A percentile compares a stretch with the other conserved stretches of the same genome.
phyloP scores from a whole-genome alignment of 306 rosid genomes.

The Lotus japonicus region DNA sequence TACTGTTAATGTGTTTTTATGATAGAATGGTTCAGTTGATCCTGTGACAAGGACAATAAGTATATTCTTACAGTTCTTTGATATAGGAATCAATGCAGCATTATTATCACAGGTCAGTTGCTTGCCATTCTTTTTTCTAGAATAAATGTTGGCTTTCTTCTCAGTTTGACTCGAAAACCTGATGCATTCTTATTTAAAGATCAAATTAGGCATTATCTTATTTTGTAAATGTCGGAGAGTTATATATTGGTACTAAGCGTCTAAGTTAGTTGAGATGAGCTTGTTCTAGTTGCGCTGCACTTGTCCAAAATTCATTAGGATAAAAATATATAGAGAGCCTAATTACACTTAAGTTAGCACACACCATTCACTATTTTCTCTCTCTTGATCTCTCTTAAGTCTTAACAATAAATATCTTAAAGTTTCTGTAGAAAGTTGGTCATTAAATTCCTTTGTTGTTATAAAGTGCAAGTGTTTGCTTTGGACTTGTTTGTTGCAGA shows the following conservation, averaged over 20 bases:
- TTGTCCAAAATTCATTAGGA: conserved; percentile 1
- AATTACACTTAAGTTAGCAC: background rate
- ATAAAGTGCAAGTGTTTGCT: background rate
- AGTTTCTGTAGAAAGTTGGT: background rate
- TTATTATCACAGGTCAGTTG: conserved; percentile 80
- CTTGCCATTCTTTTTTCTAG: conserved; percentile 7
- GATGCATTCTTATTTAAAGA: conserved; percentile 1
- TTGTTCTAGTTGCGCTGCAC: conserved; percentile 6
- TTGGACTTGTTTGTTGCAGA: conserved; percentile 3
- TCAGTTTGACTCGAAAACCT: background rate
- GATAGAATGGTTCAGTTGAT: conserved; percentile 95
- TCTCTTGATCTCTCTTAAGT: background rate
- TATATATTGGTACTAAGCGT: background rate
- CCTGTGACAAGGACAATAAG: conserved; percentile 87
- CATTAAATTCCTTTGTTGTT: background rate
- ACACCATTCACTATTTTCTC: background rate
- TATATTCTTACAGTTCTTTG: conserved; percentile 90
- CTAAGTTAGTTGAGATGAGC: background rate
- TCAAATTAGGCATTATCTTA: background rate
- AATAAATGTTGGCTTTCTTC: conserved; percentile 3
- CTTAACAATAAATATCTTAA: too few species aligned
- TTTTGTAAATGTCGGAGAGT: conserved; percentile 4
- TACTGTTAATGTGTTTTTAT: conserved; percentile 10
- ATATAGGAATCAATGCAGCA: conserved; percentile 93
- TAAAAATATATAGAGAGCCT: background rate